Conservation (phyloP, 805 yeast genomes). For the Myxozyma lipomycoides region DNA sequence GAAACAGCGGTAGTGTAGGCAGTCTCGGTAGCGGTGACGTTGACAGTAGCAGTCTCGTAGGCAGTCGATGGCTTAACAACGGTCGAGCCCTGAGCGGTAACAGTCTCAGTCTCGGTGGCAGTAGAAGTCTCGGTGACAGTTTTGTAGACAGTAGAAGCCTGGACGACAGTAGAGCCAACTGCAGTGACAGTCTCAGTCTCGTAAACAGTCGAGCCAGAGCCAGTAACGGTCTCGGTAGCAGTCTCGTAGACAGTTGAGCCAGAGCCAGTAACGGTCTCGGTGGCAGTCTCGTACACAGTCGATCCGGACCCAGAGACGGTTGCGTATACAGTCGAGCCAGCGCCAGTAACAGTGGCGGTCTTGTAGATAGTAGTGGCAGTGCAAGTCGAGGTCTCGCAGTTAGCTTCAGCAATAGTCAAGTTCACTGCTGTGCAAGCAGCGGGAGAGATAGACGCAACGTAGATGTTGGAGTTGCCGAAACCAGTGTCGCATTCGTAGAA, state of each 20-base stretch:
- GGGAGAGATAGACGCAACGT: constrained; percentile 22
- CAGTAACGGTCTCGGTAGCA: constrained; percentile 16
- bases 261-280: constrained; percentile 14
- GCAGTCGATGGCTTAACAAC: constrained; percentile 12
- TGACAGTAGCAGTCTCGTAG: constrained; percentile 19
- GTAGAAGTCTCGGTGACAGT: constrained; percentile 19
- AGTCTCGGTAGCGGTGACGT: constrained; percentile 5
- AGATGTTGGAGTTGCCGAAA: constrained; percentile 24
- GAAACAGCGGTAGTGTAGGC: constrained; percentile 13
- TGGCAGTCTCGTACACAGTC: constrained; percentile 20
- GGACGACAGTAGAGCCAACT: constrained; percentile 19
- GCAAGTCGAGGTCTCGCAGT: constrained; percentile 20
- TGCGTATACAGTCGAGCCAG: constrained; percentile 7
- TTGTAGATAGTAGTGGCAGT: constrained; percentile 11
- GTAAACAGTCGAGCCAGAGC: constrained; percentile 19
- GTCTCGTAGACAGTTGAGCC: constrained; percentile 20
- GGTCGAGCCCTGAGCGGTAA: constrained; percentile 15
- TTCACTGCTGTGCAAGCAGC: constrained; percentile 22
- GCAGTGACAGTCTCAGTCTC: constrained; percentile 24
- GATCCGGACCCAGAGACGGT: constrained; percentile 22
- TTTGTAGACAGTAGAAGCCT: constrained; percentile 16
- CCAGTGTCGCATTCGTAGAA: constrained; percentile 29
- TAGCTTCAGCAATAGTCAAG: constrained; percentile 11
- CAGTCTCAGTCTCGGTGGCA: constrained; percentile 18
- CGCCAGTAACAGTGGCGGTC: constrained; percentile 1